A percentile compares a stretch with the other conserved stretches of the same genome.
phyloP scores from a whole-genome alignment of 2,329 filamentous ascomycete species.

The Curvularia spicifera region DNA sequence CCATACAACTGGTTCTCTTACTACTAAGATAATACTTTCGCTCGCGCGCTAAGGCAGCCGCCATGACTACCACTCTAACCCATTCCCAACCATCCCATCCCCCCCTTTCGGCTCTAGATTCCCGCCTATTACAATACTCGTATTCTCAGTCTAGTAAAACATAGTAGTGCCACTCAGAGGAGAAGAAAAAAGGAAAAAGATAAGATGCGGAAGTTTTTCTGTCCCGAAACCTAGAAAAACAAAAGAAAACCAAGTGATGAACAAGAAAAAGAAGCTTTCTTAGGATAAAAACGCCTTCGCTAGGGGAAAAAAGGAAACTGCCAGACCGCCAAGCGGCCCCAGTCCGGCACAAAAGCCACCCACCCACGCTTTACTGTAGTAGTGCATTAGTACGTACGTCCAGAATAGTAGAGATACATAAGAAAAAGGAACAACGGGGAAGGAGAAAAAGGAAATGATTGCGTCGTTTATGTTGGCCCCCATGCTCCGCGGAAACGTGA shows the following conservation, averaged over 20 bases:
- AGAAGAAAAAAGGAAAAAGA: neutral
- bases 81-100: neutral
- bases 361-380: slow-evolving; percentile 8
- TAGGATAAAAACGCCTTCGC: slow-evolving; percentile 32
- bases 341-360: slow-evolving; percentile 4
- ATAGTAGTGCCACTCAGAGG: neutral
- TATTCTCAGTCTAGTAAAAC: slow-evolving; percentile 15
- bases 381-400: slow-evolving; percentile 7
- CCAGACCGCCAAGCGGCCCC: neutral
- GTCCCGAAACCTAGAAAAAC: too few relatives aligned
- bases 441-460: neutral
- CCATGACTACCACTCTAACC: neutral
- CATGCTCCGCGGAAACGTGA: neutral
- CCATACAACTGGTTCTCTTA: neutral
- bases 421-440: neutral
- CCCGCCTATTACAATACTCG: slow-evolving; percentile 14
- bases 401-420: neutral
- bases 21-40: neutral
- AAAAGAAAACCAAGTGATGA: too few relatives aligned
- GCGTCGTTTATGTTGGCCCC: neutral
- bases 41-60: neutral
- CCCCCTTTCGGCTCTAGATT: neutral
- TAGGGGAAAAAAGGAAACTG: slow-evolving; percentile 16
- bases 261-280: neutral
- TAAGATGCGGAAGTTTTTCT: too few relatives aligned